Conservation (phyloP, 768 basidiomycete species). For the Russula earlei region DNA sequence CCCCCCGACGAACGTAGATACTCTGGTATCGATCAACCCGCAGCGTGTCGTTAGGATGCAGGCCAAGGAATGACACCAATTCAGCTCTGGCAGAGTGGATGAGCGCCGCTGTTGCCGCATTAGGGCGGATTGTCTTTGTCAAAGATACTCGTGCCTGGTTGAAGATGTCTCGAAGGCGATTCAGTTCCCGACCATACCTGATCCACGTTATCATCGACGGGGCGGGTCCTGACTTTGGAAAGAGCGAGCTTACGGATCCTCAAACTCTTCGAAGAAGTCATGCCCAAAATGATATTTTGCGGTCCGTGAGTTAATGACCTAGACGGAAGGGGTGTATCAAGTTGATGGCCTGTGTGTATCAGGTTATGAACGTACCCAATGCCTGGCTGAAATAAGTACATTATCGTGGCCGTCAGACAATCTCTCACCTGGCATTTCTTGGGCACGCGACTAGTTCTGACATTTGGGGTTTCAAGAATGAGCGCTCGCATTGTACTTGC, state of each 20-base stretch:
- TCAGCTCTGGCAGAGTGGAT: slow-evolving; percentile 44
- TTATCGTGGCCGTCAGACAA: neutral
- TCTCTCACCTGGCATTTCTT: slow-evolving; percentile 47
- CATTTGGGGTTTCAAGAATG: neutral
- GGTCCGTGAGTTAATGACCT: slow-evolving; percentile 57
- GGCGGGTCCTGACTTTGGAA: neutral
- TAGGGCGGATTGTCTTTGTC: slow-evolving; percentile 44
- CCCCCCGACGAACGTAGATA: slow-evolving; percentile 58
- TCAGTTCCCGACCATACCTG: slow-evolving; percentile 46
- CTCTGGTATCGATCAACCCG: slow-evolving; percentile 34
- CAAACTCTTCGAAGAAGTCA: slow-evolving; percentile 45
- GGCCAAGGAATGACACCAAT: slow-evolving; percentile 27
- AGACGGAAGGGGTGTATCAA: neutral
- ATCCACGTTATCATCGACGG: neutral
- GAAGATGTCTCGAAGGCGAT: slow-evolving; percentile 49
- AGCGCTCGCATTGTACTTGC: neutral
- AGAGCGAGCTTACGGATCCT: slow-evolving; percentile 45
- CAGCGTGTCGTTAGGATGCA: slow-evolving; percentile 1
- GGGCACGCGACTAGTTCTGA: slow-evolving; percentile 69
- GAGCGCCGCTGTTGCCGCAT: slow-evolving; percentile 33
- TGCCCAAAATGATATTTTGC: slow-evolving; percentile 57
- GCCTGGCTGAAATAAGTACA: slow-evolving; percentile 31
- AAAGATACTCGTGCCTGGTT: slow-evolving; percentile 40
- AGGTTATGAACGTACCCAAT: slow-evolving; percentile 41
- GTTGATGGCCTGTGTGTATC: neutral